A percentile compares a stretch with the other conserved stretches of the same genome.
Evolutionary conservation across 345 rosid genomes (phyloP).

Genomic region (Aethionema arabicum): DNA sequence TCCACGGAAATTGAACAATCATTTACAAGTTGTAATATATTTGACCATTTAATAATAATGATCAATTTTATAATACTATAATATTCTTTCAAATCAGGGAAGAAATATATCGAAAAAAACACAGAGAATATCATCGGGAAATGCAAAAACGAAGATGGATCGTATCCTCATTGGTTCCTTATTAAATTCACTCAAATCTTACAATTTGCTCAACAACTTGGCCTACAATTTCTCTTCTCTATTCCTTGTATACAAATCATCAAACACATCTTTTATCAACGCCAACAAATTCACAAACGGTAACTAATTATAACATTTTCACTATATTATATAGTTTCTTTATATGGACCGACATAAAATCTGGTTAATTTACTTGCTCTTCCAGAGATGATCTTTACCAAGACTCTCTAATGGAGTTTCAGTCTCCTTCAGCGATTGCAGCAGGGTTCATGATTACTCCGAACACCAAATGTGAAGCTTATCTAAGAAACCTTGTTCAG

Average conservation of each 20-base stretch:
- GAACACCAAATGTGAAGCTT: slow-evolving; percentile 42
- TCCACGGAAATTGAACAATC: no score
- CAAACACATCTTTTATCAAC: slow-evolving; percentile 31
- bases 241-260: slow-evolving; percentile 10
- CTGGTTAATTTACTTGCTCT: background rate
- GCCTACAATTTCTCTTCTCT: slow-evolving; percentile 40
- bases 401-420: slow-evolving; percentile 46
- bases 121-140: slow-evolving; percentile 39
- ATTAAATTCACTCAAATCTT: slow-evolving; percentile 51
- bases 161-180: slow-evolving; percentile 56
- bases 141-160: background rate
- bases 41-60: background rate
- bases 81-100: slow-evolving; percentile 34
- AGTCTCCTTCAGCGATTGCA: slow-evolving; percentile 74
- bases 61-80: background rate
- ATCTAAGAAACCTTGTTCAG: slow-evolving; percentile 47
- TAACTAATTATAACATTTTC: slow-evolving; percentile 13
- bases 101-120: slow-evolving; percentile 40
- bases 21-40: background rate
- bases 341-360: background rate
- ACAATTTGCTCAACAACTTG: slow-evolving; percentile 46
- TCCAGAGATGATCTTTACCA: slow-evolving; percentile 35
- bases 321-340: background rate
- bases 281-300: slow-evolving; percentile 46
- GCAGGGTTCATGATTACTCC: slow-evolving; percentile 55